Conservation (phyloP, 352 stramenopile genomes). For the Pythium periplocum region DNA sequence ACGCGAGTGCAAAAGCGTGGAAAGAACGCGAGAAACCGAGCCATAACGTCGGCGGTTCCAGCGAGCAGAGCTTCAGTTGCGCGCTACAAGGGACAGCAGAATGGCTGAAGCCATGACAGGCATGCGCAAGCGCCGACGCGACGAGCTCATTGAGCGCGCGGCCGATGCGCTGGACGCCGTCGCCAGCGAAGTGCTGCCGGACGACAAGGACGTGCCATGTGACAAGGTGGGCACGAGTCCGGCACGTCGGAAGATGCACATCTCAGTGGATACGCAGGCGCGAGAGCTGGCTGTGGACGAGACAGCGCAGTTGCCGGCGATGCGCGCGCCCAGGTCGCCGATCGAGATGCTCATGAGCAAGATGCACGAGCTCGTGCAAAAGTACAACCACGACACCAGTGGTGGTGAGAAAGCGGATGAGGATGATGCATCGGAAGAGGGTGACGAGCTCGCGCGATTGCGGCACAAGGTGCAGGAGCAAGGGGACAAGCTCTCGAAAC, state of each 20-base stretch:
- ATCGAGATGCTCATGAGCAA: slow-evolving; percentile 47
- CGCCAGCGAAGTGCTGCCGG: slow-evolving; percentile 13
- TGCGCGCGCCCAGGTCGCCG: slow-evolving; percentile 21
- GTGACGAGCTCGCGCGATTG: slow-evolving; percentile 17
- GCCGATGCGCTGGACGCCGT: slow-evolving; percentile 12
- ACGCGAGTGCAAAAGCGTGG: no score
- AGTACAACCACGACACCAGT: slow-evolving; percentile 22
- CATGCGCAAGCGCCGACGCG: slow-evolving; percentile 13
- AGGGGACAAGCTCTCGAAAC: slow-evolving; percentile 18
- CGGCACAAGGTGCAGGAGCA: slow-evolving; percentile 24
- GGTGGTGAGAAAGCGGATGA: background rate
- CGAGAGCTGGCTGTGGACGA: background rate
- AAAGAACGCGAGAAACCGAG: background rate
- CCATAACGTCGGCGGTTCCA: slow-evolving; percentile 24
- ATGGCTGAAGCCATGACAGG: slow-evolving; percentile 1
- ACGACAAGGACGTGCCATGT: background rate
- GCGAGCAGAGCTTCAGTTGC: background rate
- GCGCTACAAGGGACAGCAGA: background rate
- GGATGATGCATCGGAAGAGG: background rate
- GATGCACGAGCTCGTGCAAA: slow-evolving; percentile 54
- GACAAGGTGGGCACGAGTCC: no score
- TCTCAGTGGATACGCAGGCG: slow-evolving; percentile 15
- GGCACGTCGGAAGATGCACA: background rate
- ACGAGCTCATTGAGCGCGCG: slow-evolving; percentile 17
- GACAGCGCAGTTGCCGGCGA: slow-evolving; percentile 6